These are phyloP conservation scores for Ephemerocybe angulata DNA, from an alignment of 768 basidiomycete species.

Conservation along the genomic window DNA sequence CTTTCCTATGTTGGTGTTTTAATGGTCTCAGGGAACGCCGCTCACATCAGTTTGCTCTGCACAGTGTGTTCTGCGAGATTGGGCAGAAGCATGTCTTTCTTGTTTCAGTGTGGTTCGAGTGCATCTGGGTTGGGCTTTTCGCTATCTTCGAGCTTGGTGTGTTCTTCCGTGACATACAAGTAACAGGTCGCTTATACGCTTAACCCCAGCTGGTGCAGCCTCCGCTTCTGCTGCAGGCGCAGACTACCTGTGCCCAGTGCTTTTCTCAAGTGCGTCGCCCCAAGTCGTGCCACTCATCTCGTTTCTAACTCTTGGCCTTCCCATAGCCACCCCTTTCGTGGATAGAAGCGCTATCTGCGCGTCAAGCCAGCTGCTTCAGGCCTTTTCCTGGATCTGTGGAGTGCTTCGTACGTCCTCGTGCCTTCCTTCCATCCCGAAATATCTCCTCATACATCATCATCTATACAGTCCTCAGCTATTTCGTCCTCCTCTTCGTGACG, in stretches of 20 bases:
- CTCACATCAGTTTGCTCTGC: conserved; percentile 3
- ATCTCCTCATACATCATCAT: not conserved
- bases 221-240: conserved; percentile 6
- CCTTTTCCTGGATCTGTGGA: conserved; percentile 54
- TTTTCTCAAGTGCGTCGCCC: not conserved
- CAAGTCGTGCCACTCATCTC: not conserved
- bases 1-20: conserved; percentile 52
- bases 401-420: conserved; percentile 23
- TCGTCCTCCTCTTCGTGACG: conserved; percentile 44
- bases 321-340: not conserved
- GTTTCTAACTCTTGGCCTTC: not conserved
- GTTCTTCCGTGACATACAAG: not conserved
- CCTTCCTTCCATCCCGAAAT: not conserved
- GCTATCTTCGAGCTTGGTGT: conserved; percentile 59
- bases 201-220: conserved; percentile 18
- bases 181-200: not conserved
- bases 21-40: not conserved
- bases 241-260: not conserved
- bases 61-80: conserved; percentile 59
- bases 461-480: conserved; percentile 53
- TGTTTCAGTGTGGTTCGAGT: conserved; percentile 71
- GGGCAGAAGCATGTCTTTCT: conserved; percentile 46
- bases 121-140: conserved; percentile 54
- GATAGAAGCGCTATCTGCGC: conserved; percentile 34
- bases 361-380: conserved; percentile 53